Percentiles rank a stretch among this genome's conserved stretches.
These are phyloP conservation scores for Penicillium desertorum DNA, from an alignment of 495 filamentous ascomycete species.

Conservation along the genomic window DNA sequence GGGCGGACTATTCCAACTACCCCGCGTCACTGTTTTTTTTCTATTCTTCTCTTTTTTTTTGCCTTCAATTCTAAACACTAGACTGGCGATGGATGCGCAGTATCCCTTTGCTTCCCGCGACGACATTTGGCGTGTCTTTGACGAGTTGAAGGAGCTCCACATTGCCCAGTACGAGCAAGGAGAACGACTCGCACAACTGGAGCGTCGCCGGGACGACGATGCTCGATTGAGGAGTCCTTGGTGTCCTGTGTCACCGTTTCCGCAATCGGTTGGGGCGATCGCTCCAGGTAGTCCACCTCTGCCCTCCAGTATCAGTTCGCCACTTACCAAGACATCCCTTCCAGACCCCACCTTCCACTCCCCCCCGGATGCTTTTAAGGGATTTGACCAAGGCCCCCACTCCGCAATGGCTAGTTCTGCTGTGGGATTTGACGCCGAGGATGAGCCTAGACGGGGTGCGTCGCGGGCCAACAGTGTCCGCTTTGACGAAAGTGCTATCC, in stretches of 20 bases:
- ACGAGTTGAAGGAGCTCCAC: conserved; percentile 82
- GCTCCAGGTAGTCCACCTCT: conserved; percentile 64
- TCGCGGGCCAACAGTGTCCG: conserved; percentile 96
- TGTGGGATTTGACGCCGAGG: conserved; percentile 80
- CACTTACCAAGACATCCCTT: conserved; percentile 11
- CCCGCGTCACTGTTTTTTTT: conserved; percentile 4
- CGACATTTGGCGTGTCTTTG: conserved; percentile 83
- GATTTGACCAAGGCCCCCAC: conserved; percentile 78
- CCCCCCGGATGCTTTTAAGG: conserved; percentile 72
- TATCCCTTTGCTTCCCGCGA: conserved; percentile 63
- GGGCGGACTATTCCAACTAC: not conserved
- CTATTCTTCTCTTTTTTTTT: conserved; percentile 1
- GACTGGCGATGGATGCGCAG: conserved; percentile 61
- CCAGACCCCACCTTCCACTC: conserved; percentile 74
- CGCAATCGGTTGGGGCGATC: conserved; percentile 65
- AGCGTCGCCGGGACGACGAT: conserved; percentile 81
- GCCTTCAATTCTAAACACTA: not conserved
- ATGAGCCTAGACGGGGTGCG: conserved; percentile 87
- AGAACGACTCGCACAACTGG: conserved; percentile 75
- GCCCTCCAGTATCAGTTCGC: conserved; percentile 3
- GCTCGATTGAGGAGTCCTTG: conserved; percentile 81
- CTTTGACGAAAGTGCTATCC: conserved; percentile 96
- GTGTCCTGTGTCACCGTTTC: conserved; percentile 78
- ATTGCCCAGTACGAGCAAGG: conserved; percentile 73
- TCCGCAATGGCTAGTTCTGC: conserved; percentile 61